Evolutionary conservation across 2,329 filamentous ascomycete species (phyloP), one percentile per base, ranked within the genome.

Genomic region (Monosporascus cannonballus): DNA sequence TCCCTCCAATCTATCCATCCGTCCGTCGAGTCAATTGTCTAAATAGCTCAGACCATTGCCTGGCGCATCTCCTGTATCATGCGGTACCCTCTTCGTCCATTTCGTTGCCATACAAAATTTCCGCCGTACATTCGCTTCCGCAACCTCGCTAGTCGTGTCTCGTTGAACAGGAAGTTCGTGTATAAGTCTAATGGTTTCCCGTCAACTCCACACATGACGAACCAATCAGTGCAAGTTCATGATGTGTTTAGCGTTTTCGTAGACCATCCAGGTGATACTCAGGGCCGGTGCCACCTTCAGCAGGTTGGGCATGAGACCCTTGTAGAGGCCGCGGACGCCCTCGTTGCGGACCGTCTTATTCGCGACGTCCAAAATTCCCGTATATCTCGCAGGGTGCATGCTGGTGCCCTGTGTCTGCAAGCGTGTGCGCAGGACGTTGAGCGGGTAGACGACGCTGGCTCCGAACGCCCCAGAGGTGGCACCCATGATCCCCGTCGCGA

Each of bases 231-330:
- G 75, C 61, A 85, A 64, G 15, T 75, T 70, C 59, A 96, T 76
- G 36, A 88, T 68, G 62, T 79, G 82, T 76, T 96, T 96, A 51
- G 89, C 84, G 66, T 94, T 94, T 73, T 96, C 91, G 67, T 96
- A 96, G 55, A 94, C 88, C 64, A 96, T 84, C 77, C 94, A 96
- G 51, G 90, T 92, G 68, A 99, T 97, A 63, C 91, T 96, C 51
- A 99, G 86, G 30, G 94, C 91, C 2, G 94, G 94, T 9, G 94
- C 91, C 37, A 99, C 94, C 76, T 99, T 99, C 62, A 99, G 78
- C 39, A 99, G 76, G 67, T 97, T 99, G 5, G 94, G 94, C 42
- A 93, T 96, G 59, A 97, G 76, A 1, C 94, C 94, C 71, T 95
- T 96, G 78, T 96, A 99, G 53, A 99, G 76, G 2, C 94, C 94